Conservation (phyloP, 2,329 filamentous ascomycete species). For the Penicillium sp. region DNA sequence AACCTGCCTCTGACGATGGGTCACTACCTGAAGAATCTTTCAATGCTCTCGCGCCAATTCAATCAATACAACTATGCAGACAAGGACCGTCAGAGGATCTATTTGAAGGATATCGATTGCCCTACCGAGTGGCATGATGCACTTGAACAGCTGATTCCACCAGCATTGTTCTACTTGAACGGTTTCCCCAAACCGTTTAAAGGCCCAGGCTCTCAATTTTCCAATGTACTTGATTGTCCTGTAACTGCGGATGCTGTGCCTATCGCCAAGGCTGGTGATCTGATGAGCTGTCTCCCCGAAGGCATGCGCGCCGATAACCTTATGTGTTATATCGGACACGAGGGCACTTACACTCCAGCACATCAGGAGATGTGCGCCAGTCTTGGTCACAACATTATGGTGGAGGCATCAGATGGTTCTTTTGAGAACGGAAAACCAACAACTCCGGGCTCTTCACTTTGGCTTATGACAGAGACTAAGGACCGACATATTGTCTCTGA, state of each 20-base stretch:
- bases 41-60: conserved; percentile 78
- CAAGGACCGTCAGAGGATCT: conserved; percentile 77
- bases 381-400: conserved; percentile 96
- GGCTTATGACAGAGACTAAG: conserved; percentile 98
- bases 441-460: conserved; percentile 83
- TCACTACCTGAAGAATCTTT: conserved; percentile 88
- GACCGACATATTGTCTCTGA: conserved; percentile 87
- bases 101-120: conserved; percentile 96
- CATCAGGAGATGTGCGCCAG: conserved; percentile 98
- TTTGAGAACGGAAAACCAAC: conserved; percentile 66
- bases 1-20: conserved; percentile 81
- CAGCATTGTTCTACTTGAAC: conserved; percentile 85
- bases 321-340: conserved; percentile 97
- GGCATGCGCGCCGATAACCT: conserved; percentile 92
- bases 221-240: conserved; percentile 43
- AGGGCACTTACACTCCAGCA: conserved; percentile 92
- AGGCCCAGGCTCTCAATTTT: conserved; percentile 52
- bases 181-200: conserved; percentile 63
- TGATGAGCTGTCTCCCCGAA: conserved; percentile 87
- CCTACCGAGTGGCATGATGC: conserved; percentile 81
- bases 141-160: conserved; percentile 72
- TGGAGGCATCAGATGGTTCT: conserved; percentile 70
- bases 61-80: conserved; percentile 72
- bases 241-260: conserved; percentile 52
- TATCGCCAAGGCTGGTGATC: conserved; percentile 73